These are phyloP conservation scores for Diplodia intermedia DNA, from an alignment of 2,329 filamentous ascomycete genomes.

Conservation along the genomic window DNA sequence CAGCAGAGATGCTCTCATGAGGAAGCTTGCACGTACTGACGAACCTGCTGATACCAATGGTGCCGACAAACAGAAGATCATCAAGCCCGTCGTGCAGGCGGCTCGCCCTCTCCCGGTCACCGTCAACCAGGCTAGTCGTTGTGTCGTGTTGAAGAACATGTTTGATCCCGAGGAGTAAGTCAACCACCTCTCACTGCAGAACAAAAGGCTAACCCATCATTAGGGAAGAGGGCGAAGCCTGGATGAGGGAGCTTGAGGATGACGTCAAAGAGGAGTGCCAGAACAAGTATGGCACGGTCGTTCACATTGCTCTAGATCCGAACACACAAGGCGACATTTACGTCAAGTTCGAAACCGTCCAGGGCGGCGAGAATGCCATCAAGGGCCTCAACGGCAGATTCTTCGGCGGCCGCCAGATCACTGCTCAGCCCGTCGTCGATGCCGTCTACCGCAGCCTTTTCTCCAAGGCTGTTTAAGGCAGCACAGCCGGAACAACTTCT, in stretches of 20 bases:
- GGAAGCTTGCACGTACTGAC: constrained; percentile 95
- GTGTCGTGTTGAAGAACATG: constrained; percentile 93
- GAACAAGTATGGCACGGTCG: constrained; percentile 93
- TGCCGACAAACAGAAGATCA: constrained; percentile 70
- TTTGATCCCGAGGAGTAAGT: constrained; percentile 91
- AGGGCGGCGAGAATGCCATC: constrained; percentile 96
- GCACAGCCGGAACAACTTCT: neutral
- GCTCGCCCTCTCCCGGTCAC: constrained; percentile 74
- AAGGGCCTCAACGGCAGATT: constrained; percentile 96
- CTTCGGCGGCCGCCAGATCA: constrained; percentile 92
- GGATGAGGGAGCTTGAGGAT: constrained; percentile 92
- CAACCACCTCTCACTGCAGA: neutral
- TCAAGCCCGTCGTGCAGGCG: constrained; percentile 79
- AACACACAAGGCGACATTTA: constrained; percentile 97
- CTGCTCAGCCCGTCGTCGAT: constrained; percentile 94
- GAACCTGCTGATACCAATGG: constrained; percentile 70
- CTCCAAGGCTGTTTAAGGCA: constrained; percentile 28
- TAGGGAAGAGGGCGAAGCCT: constrained; percentile 84
- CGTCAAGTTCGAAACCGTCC: constrained; percentile 95
- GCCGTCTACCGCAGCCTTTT: constrained; percentile 94
- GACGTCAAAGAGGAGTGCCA: constrained; percentile 94
- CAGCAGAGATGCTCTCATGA: constrained; percentile 97
- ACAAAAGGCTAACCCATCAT: constrained; percentile 46
- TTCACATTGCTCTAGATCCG: constrained; percentile 93
- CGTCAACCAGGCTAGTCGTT: constrained; percentile 90